These are phyloP conservation scores for Phytopythium montanum DNA, from an alignment of 352 stramenopile genomes.

Conservation along the genomic window DNA sequence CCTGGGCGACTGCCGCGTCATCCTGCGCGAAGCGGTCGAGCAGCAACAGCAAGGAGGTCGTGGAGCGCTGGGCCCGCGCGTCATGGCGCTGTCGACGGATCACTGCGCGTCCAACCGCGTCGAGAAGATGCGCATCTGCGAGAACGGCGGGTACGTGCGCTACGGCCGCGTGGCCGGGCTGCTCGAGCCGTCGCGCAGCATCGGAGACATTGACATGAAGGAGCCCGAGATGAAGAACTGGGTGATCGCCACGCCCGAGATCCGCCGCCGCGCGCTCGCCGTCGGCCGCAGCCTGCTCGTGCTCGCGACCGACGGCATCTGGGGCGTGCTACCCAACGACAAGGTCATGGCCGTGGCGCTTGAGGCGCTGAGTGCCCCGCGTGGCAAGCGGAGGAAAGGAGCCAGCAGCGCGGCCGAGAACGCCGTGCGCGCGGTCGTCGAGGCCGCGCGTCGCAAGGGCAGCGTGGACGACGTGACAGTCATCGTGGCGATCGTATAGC, in stretches of 20 bases:
- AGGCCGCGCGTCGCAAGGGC: constrained; percentile 40
- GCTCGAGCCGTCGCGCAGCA: constrained; percentile 76
- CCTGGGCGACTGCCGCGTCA: constrained; percentile 67
- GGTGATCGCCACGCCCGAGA: constrained; percentile 71
- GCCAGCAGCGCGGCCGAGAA: constrained; percentile 24
- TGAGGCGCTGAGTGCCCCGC: constrained; percentile 31
- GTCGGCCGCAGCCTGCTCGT: constrained; percentile 47
- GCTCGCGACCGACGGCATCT: constrained; percentile 75
- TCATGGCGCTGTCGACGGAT: constrained; percentile 47
- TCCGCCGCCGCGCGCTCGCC: constrained; percentile 40
- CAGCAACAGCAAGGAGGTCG: constrained; percentile 1
- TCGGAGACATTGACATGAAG: constrained; percentile 87
- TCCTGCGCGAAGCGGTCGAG: constrained; percentile 32
- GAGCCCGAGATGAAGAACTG: constrained; percentile 61
- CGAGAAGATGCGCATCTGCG: constrained; percentile 57
- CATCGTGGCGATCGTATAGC: constrained; percentile 47
- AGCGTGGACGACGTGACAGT: constrained; percentile 69
- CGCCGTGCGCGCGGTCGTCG: constrained; percentile 49
- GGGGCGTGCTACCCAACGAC: constrained; percentile 60
- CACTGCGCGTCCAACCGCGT: constrained; percentile 61
- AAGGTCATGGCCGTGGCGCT: constrained; percentile 47
- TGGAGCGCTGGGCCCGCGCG: not conserved
- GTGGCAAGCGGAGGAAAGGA: constrained; percentile 11
- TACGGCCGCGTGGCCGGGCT: constrained; percentile 73
- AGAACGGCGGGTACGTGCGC: constrained; percentile 62